These are phyloP conservation scores for Echria macrotheca DNA, from an alignment of 495 filamentous ascomycete species.

Conservation along the genomic window DNA sequence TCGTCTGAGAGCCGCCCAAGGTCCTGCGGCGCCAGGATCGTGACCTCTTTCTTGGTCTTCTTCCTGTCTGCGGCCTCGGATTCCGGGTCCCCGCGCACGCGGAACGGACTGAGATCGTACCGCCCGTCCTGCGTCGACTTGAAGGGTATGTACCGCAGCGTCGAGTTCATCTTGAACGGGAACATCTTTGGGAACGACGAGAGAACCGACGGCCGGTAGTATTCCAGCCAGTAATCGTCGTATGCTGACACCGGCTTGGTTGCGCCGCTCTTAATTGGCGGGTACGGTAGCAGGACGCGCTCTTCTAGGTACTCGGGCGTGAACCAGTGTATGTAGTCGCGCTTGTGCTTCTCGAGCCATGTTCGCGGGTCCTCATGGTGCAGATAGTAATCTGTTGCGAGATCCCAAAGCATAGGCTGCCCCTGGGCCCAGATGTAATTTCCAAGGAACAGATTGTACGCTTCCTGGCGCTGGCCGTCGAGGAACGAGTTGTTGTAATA, in stretches of 20 bases:
- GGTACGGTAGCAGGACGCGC: conserved; percentile 47
- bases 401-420: conserved; percentile 95
- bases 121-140: conserved; percentile 61
- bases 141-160: conserved; percentile 71
- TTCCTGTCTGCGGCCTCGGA: conserved; percentile 4
- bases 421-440: conserved; percentile 91
- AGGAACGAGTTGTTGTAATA: conserved; percentile 99
- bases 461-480: conserved; percentile 92
- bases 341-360: conserved; percentile 59
- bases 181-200: conserved; percentile 88
- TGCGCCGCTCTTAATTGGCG: conserved; percentile 33
- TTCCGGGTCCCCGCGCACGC: conserved; percentile 55
- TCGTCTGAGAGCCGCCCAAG: conserved; percentile 24
- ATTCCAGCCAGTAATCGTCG: conserved; percentile 98
- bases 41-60: conserved; percentile 53
- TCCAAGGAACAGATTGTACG: conserved; percentile 95
- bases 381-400: conserved; percentile 92
- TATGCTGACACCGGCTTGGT: conserved; percentile 60
- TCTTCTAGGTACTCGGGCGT: conserved; percentile 68
- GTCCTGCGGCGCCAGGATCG: conserved; percentile 52
- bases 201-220: conserved; percentile 80
- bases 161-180: conserved; percentile 83
- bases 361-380: conserved; percentile 79
- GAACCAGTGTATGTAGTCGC: conserved; percentile 78
- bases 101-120: conserved; percentile 80